Evolutionary conservation across 208 protist genomes (phyloP), one percentile per base, ranked within the genome.

Genomic region (Vickermania ingenoplastis): DNA sequence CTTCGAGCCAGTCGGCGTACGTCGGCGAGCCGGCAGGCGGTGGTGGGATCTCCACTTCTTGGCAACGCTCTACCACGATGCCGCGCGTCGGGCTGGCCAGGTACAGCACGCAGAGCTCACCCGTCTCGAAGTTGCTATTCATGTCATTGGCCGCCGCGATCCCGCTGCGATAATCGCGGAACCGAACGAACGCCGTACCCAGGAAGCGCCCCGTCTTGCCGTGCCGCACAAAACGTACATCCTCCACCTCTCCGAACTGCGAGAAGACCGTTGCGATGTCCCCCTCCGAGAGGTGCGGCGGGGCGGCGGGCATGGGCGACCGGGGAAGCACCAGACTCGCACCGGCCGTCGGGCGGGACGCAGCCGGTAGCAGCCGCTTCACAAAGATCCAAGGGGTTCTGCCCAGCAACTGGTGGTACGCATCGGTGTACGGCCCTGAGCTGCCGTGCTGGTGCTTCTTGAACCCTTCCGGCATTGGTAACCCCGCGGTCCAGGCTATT

Each of bases 181-280:
- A 95, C 53, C 77, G 69, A 3, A 95, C 74, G 74, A 92, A 95
- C 0, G 81, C 79, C 17, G 81, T 87, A 45, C 88, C 88, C 1
- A 90, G 57, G 64, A 95, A 91, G 0, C 73, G 62, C 2, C 88
- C 84, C 0, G 69, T 89, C 27, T 77, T 78, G 13, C 60, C 58
- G 45, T 92, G 77, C 1, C 88, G 84, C 26, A 89, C 65, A 69
- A 87, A 88, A 1, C 79, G 79, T 7, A 95, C 81, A 59, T 92
- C 83, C 0, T 64, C 41, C 4, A 95, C 67, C 49, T 90, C 74
- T 41, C 88, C 88, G 57, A 95, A 95, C 61, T 95, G 88, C 1
- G 88, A 92, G 49, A 95, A 95, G 5, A 91, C 88, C 0, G 88
- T 91, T 0, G 76, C 83, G 1, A 95, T 53, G 59, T 95, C 88